Base-by-base conservation (phyloP, 2,329 filamentous ascomycete genomes). In the Coniella vitis region DNA sequence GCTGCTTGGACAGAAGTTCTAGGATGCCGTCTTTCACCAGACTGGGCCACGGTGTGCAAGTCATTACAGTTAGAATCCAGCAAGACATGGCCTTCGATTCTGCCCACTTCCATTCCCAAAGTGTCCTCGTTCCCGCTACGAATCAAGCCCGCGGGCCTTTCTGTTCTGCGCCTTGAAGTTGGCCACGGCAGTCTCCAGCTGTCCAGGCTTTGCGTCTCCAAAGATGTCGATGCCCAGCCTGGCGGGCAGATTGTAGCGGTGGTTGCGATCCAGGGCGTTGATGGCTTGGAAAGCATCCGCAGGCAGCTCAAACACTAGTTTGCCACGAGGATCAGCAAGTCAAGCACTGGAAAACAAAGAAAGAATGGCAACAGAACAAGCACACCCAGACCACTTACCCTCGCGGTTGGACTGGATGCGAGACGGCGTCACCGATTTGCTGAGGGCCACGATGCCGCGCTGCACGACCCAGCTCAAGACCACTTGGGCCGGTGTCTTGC, bases 381-480 rank as follows among this genome's bases (percentile, higher is more conserved):
- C 1, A 3, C 3, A 12, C 7, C 12, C 3, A 9, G 7, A 14
- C n/a, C 9, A 48, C 53, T 36, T 34, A 49, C 53, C 51, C n/a
- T 52, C 31, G 14, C 74, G 66, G 46, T 78, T 78, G 38, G 66
- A 64, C 45, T 67, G 64, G 46, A 80, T 78, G 31, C 76, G 65
- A 12, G 66, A 65, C 1, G 72, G 67, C 0, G 74, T 79, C 3
- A 78, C 74, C 41, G 70, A 74, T 63, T 80, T 79, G 14, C 75
- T 73, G 35, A 80, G 60, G 7, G 76, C 75, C 7, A 74, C 67
- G 1, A 71, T 75, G 1, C 76, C 75, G 21, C 76, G 66, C 57
- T 78, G 71, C 8, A 79, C 65, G 12, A 69, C 72, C 75, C 76
- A 79, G 38, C 70, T 72, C 49, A 80, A 70, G 7, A 80, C 64